Evolutionary conservation across 495 filamentous ascomycete genomes (phyloP).

Genomic region (Lophiotrema nucula): DNA sequence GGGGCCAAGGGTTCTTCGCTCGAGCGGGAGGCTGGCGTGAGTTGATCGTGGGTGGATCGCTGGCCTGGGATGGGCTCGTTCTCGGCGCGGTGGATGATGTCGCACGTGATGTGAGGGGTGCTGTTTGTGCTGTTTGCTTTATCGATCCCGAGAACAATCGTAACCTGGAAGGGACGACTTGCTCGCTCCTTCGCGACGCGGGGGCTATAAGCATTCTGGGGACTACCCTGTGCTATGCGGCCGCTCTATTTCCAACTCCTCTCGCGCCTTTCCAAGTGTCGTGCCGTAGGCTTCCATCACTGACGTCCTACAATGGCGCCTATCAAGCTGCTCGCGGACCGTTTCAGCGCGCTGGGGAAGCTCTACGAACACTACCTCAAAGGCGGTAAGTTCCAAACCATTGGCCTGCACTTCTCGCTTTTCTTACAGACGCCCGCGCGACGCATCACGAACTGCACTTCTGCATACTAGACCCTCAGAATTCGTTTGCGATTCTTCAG

Average conservation of each 20-base stretch:
- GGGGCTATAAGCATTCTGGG: constrained; percentile 3
- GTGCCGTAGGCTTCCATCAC: constrained; percentile 1
- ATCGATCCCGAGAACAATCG: neutral
- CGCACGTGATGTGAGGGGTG: constrained; percentile 11
- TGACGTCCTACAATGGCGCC: constrained; percentile 42
- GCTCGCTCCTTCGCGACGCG: neutral
- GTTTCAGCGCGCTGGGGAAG: constrained; percentile 36
- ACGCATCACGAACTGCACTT: constrained; percentile 18
- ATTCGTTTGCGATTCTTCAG: neutral
- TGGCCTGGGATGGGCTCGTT: neutral
- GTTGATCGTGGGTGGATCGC: neutral
- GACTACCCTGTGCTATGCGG: neutral
- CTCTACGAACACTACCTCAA: constrained; percentile 35
- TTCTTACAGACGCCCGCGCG: constrained; percentile 26
- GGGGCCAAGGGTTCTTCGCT: constrained; percentile 10
- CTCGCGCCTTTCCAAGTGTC: too few species aligned
- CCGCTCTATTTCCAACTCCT: too few species aligned
- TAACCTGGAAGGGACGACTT: too few species aligned
- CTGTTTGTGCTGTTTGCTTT: constrained; percentile 2
- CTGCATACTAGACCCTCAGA: constrained; percentile 18
- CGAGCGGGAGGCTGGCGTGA: constrained; percentile 3
- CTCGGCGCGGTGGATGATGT: constrained; percentile 9
- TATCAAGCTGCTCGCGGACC: constrained; percentile 38
- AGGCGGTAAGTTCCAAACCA: constrained; percentile 39
- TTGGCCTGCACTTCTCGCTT: constrained; percentile 16